Evolutionary conservation across 2,329 filamentous ascomycete species (phyloP).

Genomic region (Teratosphaeria destructans): DNA sequence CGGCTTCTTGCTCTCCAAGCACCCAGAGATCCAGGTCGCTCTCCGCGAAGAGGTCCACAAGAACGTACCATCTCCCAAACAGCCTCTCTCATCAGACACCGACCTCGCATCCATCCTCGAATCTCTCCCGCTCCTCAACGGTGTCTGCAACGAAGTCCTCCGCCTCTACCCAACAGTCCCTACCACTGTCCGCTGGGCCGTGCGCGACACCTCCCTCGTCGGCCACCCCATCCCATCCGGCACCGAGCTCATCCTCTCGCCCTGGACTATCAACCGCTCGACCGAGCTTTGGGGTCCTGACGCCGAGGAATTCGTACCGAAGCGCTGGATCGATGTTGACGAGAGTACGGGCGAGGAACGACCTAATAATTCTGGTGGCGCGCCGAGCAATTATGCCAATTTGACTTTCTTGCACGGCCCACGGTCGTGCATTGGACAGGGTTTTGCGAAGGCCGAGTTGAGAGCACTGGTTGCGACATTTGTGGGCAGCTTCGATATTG

Average conservation of each 20-base stretch:
- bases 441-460: slow-evolving; percentile 20
- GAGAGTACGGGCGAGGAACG: slow-evolving; percentile 16
- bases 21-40: slow-evolving; percentile 54
- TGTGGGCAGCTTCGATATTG: slow-evolving; percentile 13
- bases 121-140: slow-evolving; percentile 36
- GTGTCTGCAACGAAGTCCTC: slow-evolving; percentile 35
- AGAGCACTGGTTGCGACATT: slow-evolving; percentile 17
- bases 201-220: slow-evolving; percentile 32
- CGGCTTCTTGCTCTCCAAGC: slow-evolving; percentile 55
- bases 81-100: background rate
- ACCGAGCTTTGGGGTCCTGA: slow-evolving; percentile 33
- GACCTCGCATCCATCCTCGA: slow-evolving; percentile 28
- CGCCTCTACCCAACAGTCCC: slow-evolving; percentile 39
- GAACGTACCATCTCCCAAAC: slow-evolving; percentile 41
- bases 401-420: slow-evolving; percentile 35
- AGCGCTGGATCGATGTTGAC: slow-evolving; percentile 34
- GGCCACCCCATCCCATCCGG: slow-evolving; percentile 29
- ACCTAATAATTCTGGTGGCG: slow-evolving; percentile 24
- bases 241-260: slow-evolving; percentile 29
- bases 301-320: slow-evolving; percentile 32
- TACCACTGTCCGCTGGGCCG: slow-evolving; percentile 34
- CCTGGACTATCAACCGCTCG: slow-evolving; percentile 34
- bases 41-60: slow-evolving; percentile 59
- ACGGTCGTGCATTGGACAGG: slow-evolving; percentile 22
- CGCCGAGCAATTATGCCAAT: slow-evolving; percentile 29